Evolutionary conservation across 441 rosid genomes (phyloP).

Genomic region (Theobroma grandiflorum): DNA sequence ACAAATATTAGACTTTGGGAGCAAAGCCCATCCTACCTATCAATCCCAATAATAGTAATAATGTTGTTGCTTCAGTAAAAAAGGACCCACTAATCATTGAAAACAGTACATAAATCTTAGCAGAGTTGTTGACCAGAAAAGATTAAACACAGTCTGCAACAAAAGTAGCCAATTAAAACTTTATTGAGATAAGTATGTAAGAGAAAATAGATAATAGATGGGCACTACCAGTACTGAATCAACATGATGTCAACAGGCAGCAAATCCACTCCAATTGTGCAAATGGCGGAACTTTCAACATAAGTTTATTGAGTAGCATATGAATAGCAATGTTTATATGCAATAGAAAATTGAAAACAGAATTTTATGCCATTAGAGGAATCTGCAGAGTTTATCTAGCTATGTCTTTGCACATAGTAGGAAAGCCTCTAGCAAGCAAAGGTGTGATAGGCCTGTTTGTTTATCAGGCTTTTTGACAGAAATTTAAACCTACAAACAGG

Average conservation of each 20-base stretch:
- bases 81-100: not conserved
- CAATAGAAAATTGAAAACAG: not conserved
- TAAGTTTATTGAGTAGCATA: not conserved
- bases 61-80: not conserved
- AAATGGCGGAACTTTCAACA: not conserved
- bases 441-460: not conserved
- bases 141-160: not conserved
- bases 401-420: not conserved
- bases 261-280: not conserved
- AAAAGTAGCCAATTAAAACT: not conserved
- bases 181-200: not conserved
- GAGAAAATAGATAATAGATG: not conserved
- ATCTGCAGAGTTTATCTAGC: not conserved
- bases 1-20: not conserved
- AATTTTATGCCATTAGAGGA: not conserved
- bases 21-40: not conserved
- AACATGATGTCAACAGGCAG: not conserved
- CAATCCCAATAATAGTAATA: not conserved
- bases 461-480: not conserved
- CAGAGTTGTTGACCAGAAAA: not conserved
- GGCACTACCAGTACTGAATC: not conserved
- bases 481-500: not conserved
- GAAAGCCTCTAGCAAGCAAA: not conserved
- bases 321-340: not conserved
- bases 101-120: not conserved